Conservation (phyloP, 2,329 filamentous ascomycete species). For the Ascochyta viciae-villosae region DNA sequence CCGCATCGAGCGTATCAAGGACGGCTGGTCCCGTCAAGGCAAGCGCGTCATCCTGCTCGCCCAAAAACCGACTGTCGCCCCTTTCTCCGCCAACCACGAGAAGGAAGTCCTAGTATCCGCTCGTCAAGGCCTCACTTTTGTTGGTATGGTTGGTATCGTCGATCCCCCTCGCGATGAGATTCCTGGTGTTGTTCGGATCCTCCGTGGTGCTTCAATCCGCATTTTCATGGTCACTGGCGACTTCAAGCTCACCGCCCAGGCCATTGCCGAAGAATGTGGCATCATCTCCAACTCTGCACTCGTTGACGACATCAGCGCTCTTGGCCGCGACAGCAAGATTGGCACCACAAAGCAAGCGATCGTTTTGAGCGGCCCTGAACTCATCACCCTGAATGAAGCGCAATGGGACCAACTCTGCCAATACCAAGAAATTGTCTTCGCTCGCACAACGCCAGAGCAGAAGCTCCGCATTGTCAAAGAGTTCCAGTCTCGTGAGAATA, state of each 20-base stretch:
- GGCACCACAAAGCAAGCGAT: constrained; percentile 36
- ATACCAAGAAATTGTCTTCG: constrained; percentile 78
- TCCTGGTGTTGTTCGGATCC: constrained; percentile 64
- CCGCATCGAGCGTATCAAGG: constrained; percentile 66
- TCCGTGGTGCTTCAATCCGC: constrained; percentile 74
- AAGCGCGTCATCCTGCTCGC: constrained; percentile 73
- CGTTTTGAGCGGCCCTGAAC: constrained; percentile 54
- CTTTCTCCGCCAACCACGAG: constrained; percentile 60
- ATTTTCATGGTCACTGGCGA: constrained; percentile 86
- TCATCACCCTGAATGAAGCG: constrained; percentile 68
- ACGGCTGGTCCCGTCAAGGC: constrained; percentile 72
- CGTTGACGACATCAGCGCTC: constrained; percentile 63
- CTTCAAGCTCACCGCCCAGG: constrained; percentile 75
- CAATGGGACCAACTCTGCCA: constrained; percentile 72
- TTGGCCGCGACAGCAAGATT: constrained; percentile 50
- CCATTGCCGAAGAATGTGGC: constrained; percentile 75
- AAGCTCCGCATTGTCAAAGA: constrained; percentile 81
- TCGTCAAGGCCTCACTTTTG: constrained; percentile 57
- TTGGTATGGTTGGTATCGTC: constrained; percentile 65
- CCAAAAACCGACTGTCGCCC: constrained; percentile 60
- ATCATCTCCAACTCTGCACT: constrained; percentile 65
- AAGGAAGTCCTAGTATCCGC: constrained; percentile 64
- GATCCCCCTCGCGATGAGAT: constrained; percentile 68
- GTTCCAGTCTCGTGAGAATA: constrained; percentile 67
- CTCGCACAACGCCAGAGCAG: constrained; percentile 75